Evolutionary conservation across 2,329 filamentous ascomycete genomes (phyloP).

Genomic region (Fusarium sp.): DNA sequence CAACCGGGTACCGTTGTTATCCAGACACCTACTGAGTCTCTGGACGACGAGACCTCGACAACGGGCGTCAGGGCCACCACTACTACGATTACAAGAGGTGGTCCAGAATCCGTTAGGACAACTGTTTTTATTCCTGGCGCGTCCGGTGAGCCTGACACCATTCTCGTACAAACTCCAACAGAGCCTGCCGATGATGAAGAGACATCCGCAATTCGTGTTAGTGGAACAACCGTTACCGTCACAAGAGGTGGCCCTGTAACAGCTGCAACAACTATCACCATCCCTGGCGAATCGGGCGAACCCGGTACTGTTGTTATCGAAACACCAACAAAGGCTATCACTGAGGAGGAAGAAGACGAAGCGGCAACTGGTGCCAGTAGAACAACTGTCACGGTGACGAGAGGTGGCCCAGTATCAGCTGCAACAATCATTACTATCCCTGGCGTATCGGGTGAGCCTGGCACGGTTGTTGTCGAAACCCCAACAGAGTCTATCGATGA

Average conservation of each 20-base stretch:
- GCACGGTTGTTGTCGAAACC: neutral
- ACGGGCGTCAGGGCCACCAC: neutral
- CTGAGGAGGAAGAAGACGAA: neutral
- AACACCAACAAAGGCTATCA: neutral
- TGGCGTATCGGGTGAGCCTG: constrained; percentile 6
- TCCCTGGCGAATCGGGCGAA: neutral
- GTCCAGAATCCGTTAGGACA: neutral
- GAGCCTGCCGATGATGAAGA: neutral
- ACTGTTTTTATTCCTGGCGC: neutral
- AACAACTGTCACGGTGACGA: constrained; percentile 7
- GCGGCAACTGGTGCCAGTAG: neutral
- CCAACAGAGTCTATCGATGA: neutral
- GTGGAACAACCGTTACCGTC: neutral
- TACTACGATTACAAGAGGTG: too few relatives aligned
- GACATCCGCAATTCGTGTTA: neutral
- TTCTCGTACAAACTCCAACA: neutral
- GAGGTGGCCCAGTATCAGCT: constrained; percentile 6
- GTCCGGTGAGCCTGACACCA: neutral
- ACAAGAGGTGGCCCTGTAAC: constrained; percentile 1
- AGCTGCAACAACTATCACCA: neutral
- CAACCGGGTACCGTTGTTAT: constrained; percentile 1
- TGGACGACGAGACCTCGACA: neutral
- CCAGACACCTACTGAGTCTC: neutral
- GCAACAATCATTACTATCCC: constrained; percentile 3
- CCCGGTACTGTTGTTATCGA: constrained; percentile 21